These are phyloP conservation scores for Colletotrichum tabaci DNA, from an alignment of 2,329 filamentous ascomycete species.

Conservation along the genomic window DNA sequence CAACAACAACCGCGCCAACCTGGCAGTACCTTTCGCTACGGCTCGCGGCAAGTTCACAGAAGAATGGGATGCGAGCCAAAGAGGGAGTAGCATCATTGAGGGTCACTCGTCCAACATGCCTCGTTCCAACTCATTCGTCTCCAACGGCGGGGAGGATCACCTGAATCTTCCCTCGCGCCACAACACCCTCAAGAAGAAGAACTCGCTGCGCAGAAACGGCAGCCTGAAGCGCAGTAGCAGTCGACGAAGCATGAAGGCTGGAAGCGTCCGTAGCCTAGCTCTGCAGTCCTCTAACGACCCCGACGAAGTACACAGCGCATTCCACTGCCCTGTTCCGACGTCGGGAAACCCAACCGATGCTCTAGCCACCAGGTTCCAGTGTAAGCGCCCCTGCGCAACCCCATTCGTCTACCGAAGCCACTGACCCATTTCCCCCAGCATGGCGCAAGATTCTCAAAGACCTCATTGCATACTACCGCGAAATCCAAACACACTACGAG, in stretches of 20 bases:
- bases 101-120: constrained; percentile 64
- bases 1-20: constrained; percentile 8
- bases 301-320: constrained; percentile 84
- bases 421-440: constrained; percentile 63
- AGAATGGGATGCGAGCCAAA: constrained; percentile 79
- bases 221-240: constrained; percentile 87
- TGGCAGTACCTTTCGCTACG: constrained; percentile 20
- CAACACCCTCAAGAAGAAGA: constrained; percentile 92
- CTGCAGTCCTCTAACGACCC: constrained; percentile 78
- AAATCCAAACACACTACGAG: constrained; percentile 92
- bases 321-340: constrained; percentile 91
- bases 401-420: background rate
- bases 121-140: constrained; percentile 73
- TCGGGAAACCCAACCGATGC: constrained; percentile 89
- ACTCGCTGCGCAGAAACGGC: constrained; percentile 79
- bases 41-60: constrained; percentile 73
- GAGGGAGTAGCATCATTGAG: constrained; percentile 75
- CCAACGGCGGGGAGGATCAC: constrained; percentile 62
- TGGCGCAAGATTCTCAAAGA: constrained; percentile 98
- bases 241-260: constrained; percentile 84
- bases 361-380: constrained; percentile 89
- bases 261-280: constrained; percentile 86
- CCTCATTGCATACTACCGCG: constrained; percentile 92
- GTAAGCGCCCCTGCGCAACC: constrained; percentile 63
- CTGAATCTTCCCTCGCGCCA: constrained; percentile 60